Conservation (phyloP, 2,329 filamentous ascomycete genomes). For the Helotiales sp. region DNA sequence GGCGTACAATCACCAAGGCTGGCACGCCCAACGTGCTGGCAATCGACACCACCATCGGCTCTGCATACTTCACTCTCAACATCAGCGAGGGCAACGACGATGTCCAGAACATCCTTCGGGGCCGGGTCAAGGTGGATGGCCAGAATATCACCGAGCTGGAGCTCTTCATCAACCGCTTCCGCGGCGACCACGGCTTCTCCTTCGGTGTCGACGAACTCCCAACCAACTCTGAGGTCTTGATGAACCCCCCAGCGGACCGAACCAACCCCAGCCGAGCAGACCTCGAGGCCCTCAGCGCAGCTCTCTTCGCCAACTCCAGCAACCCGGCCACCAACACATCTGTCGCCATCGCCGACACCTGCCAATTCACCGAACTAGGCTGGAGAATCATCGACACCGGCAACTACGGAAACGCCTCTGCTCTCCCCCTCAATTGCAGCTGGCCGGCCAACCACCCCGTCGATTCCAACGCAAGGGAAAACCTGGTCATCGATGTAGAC, state of each 20-base stretch:
- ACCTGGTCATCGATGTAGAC: conserved; percentile 26
- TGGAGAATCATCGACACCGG: conserved; percentile 26
- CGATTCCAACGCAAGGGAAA: conserved; percentile 19
- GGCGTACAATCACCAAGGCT: conserved; percentile 23
- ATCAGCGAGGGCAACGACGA: conserved; percentile 24
- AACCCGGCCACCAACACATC: conserved; percentile 13
- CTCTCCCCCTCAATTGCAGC: conserved; percentile 17
- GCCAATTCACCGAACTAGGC: conserved; percentile 27
- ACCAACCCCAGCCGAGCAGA: conserved; percentile 19
- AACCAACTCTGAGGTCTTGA: conserved; percentile 19
- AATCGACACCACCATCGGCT: conserved; percentile 20
- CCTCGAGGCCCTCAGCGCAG: conserved; percentile 11
- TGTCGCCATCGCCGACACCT: conserved; percentile 17
- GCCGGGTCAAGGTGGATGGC: conserved; percentile 24
- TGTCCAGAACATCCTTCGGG: conserved; percentile 18
- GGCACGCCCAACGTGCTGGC: conserved; percentile 21
- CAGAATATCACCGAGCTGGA: conserved; percentile 26
- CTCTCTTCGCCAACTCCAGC: conserved; percentile 18
- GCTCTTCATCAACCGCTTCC: conserved; percentile 26
- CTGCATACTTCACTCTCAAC: conserved; percentile 23
- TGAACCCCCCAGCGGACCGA: conserved; percentile 22
- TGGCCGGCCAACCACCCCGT: conserved; percentile 23
- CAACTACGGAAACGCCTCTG: conserved; percentile 21
- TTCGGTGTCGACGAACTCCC: conserved; percentile 22
- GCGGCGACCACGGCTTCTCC: conserved; percentile 29